A percentile compares a stretch with the other conserved stretches of the same genome.
These are phyloP conservation scores for Sequoiadendron giganteum DNA, from an alignment of 75 land plant species.

Conservation along the genomic window DNA sequence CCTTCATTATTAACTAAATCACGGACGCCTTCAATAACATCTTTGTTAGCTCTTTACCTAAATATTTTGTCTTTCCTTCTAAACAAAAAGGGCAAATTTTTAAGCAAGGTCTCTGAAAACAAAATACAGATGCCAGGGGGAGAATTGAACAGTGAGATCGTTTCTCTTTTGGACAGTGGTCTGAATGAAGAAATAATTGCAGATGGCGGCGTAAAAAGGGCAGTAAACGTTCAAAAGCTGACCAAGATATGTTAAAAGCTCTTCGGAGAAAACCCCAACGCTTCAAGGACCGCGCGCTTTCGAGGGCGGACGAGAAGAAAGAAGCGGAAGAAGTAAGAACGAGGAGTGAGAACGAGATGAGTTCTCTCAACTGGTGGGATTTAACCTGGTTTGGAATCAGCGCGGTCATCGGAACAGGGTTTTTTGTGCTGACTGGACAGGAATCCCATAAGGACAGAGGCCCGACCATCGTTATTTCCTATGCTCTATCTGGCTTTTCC, in stretches of 20 bases:
- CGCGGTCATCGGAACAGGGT: constrained; percentile 77
- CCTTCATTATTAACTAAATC: too few relatives aligned
- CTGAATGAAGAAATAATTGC: neutral
- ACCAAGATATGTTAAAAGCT: constrained; percentile 42
- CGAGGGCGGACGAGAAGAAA: constrained; percentile 35
- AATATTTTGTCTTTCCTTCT: too few relatives aligned
- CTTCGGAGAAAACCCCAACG: constrained; percentile 34
- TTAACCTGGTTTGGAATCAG: constrained; percentile 83
- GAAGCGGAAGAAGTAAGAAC: constrained; percentile 37
- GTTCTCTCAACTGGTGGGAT: constrained; percentile 84
- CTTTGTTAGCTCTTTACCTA: too few relatives aligned
- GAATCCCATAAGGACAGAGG: constrained; percentile 63
- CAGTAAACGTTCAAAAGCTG: constrained; percentile 62
- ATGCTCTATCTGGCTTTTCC: constrained; percentile 66
- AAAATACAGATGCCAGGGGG: neutral
- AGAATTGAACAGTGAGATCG: neutral
- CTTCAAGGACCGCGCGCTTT: constrained; percentile 47
- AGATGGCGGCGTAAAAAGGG: constrained; percentile 11
- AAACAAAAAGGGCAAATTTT: too few relatives aligned
- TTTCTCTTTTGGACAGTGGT: neutral
- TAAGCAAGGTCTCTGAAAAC: too few relatives aligned
- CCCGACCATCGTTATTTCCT: constrained; percentile 72
- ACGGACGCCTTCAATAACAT: too few relatives aligned
- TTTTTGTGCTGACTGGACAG: constrained; percentile 83
- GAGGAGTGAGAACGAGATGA: constrained; percentile 48